Base-by-base conservation (phyloP, 2,329 filamentous ascomycete genomes). In the Paracoccidioides lutzii region DNA sequence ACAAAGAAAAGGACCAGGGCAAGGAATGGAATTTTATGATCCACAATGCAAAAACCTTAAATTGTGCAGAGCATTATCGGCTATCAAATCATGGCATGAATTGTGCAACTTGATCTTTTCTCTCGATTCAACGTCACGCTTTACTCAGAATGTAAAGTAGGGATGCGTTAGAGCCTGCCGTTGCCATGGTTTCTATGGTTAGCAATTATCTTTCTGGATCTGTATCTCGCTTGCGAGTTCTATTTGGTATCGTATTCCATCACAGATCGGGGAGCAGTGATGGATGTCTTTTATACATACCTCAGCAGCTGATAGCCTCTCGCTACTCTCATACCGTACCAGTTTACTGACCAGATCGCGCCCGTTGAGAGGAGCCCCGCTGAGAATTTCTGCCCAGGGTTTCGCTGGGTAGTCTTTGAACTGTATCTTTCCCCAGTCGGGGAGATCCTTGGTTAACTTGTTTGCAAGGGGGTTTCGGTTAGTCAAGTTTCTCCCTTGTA, bases 371-470 rank as follows among this genome's bases (percentile, higher is more conserved):
- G 81, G 78, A 0, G 82, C 59, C 14, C 75, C 76, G 0, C 81
- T 81, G 44, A 97, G 71, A 15, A 96, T 75, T 1, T 80, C 78
- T 1, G 81, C 75, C 90, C 90, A 96, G 0, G 74, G 59, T 60
- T 79, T 79, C 0, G 75, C 70, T 3, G 83, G 79, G 66, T 95
- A 96, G 12, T 82, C 75, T 43, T 83, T 80, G 72, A 95, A 98
- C 69, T 90, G 71, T 66, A 86, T 81, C 66, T 86, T 94, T 12
- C 90, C 87, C 78, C 95, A 98, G 15, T 95, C 93, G 0, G 87
- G 86, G 64, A 94, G 85, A 0, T 66, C 65, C 9, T 71, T 58
- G 37, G 68, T 66, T 53, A 69, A 72, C 71, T 72, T 56, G 56
- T 30, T 32, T 12, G 12, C 8, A 41, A 40, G 38, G 59, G 43